Percentiles rank a stretch among this genome's conserved stretches.
phyloP scores from a whole-genome alignment of 345 rosid species.

The Triadica sebifera region DNA sequence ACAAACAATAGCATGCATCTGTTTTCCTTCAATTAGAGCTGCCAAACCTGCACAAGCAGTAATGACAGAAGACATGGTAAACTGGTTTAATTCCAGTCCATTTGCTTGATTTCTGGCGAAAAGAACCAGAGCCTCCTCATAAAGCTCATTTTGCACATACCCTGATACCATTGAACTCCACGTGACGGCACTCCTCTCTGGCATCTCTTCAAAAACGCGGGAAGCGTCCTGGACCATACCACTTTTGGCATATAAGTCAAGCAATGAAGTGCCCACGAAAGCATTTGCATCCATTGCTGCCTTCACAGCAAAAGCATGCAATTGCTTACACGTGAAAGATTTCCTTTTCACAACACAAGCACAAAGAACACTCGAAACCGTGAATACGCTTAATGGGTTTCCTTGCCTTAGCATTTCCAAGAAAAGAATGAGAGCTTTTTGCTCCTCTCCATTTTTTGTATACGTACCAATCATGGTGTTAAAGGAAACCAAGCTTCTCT shows the following conservation, averaged over 20 bases:
- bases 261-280: slow-evolving; percentile 72
- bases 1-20: slow-evolving; percentile 55
- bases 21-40: slow-evolving; percentile 67
- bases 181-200: slow-evolving; percentile 60
- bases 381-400: slow-evolving; percentile 49
- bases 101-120: slow-evolving; percentile 39
- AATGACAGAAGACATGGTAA: slow-evolving; percentile 58
- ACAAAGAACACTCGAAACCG: slow-evolving; percentile 64
- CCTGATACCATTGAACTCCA: slow-evolving; percentile 91
- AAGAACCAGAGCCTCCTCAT: slow-evolving; percentile 63
- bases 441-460: slow-evolving; percentile 37
- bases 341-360: slow-evolving; percentile 51
- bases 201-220: slow-evolving; percentile 56
- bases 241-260: slow-evolving; percentile 74
- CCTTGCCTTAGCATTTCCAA: slow-evolving; percentile 49
- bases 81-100: slow-evolving; percentile 52
- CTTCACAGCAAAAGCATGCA: slow-evolving; percentile 68
- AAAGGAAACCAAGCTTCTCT: slow-evolving; percentile 70
- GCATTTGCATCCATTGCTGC: slow-evolving; percentile 42
- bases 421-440: slow-evolving; percentile 48
- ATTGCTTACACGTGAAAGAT: slow-evolving; percentile 48
- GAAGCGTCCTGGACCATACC: slow-evolving; percentile 50
- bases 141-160: slow-evolving; percentile 63
- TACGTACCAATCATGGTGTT: slow-evolving; percentile 60
- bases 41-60: slow-evolving; percentile 76